These are phyloP conservation scores for Aschersonia sp. DNA, from an alignment of 2,329 filamentous ascomycete genomes.

Conservation along the genomic window DNA sequence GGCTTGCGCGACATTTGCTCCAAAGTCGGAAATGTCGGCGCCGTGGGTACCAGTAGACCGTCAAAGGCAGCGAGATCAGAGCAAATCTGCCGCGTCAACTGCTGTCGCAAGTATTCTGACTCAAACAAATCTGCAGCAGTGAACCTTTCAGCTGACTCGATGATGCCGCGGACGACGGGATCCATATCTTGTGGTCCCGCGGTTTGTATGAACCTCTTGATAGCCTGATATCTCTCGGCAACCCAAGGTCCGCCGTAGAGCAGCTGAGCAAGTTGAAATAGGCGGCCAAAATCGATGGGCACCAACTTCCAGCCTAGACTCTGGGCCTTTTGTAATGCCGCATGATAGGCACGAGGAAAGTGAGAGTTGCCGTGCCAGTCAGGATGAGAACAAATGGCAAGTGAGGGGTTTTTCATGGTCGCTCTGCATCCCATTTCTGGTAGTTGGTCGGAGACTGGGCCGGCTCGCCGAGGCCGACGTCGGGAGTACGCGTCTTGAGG, in stretches of 20 bases:
- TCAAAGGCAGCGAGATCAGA: slow-evolving; percentile 26
- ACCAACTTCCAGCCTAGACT: slow-evolving; percentile 25
- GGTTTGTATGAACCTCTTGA: slow-evolving; percentile 27
- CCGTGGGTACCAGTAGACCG: slow-evolving; percentile 39
- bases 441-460: not conserved
- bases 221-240: slow-evolving; percentile 39
- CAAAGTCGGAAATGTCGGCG: slow-evolving; percentile 36
- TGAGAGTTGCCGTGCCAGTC: too few species aligned
- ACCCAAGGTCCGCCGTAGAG: slow-evolving; percentile 44
- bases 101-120: slow-evolving; percentile 20
- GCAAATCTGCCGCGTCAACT: slow-evolving; percentile 26
- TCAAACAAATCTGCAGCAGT: slow-evolving; percentile 31
- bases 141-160: slow-evolving; percentile 22
- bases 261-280: slow-evolving; percentile 36
- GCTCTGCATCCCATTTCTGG: not conserved
- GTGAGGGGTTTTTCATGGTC: too few species aligned
- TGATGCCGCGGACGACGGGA: slow-evolving; percentile 19
- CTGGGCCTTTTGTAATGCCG: slow-evolving; percentile 20
- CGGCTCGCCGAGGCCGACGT: slow-evolving; percentile 8
- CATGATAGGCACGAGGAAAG: slow-evolving; percentile 18
- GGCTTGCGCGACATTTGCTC: slow-evolving; percentile 35
- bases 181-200: slow-evolving; percentile 15
- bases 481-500: slow-evolving; percentile 32
- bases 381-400: too few species aligned
- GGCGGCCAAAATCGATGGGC: slow-evolving; percentile 30